These are phyloP conservation scores for Starmerella asiatica DNA, from an alignment of 805 yeast species.

Conservation along the genomic window DNA sequence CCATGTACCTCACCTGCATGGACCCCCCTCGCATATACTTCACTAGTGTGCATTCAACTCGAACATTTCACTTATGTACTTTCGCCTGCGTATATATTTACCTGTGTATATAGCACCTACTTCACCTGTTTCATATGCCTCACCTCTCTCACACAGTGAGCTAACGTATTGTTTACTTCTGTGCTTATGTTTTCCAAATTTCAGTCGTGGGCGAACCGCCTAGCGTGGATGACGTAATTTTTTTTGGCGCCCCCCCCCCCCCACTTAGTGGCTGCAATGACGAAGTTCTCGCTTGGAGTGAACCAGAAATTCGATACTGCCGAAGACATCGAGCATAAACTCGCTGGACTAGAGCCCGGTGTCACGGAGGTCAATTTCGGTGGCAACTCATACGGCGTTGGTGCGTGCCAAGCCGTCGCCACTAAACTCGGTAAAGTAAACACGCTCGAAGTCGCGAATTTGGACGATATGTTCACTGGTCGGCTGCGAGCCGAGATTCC, in stretches of 20 bases:
- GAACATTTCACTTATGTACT: too few relatives aligned
- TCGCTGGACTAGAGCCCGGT: conserved; percentile 39
- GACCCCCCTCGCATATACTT: too few relatives aligned
- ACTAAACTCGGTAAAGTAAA: conserved; percentile 33
- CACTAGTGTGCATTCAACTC: too few relatives aligned
- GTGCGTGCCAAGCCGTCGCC: conserved; percentile 64
- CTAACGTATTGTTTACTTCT: too few relatives aligned
- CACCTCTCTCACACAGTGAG: too few relatives aligned
- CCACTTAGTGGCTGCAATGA: conserved; percentile 4
- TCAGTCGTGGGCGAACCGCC: too few relatives aligned
- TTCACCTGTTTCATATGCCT: too few relatives aligned
- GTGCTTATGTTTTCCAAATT: too few relatives aligned
- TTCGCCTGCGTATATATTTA: too few relatives aligned
- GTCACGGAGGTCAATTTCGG: conserved; percentile 59
- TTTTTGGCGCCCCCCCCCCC: neutral
- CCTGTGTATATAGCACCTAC: too few relatives aligned
- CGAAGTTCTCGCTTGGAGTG: conserved; percentile 12
- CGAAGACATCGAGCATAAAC: conserved; percentile 58
- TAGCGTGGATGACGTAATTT: neutral
- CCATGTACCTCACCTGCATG: too few relatives aligned
- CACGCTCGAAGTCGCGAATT: conserved; percentile 49
- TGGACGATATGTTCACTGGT: conserved; percentile 90
- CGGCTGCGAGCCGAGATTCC: conserved; percentile 93
- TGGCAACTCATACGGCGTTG: conserved; percentile 91
- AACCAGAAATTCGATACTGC: conserved; percentile 49